A percentile compares a stretch with the other conserved stretches of the same genome.
These are phyloP conservation scores for Eutrema heterophyllum DNA, from an alignment of 345 rosid genomes.

Conservation along the genomic window DNA sequence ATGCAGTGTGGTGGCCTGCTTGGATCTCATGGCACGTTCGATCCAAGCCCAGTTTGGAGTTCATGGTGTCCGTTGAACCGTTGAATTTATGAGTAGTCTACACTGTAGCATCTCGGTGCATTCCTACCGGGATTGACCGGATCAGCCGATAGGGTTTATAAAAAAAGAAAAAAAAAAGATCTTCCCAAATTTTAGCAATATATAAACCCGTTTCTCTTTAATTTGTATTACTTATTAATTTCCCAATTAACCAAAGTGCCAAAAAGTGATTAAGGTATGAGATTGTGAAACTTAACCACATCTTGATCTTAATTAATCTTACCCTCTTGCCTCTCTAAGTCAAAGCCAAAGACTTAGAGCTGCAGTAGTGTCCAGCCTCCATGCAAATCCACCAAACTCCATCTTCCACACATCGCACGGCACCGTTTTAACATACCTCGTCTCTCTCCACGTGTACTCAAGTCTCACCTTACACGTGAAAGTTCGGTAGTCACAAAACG, in stretches of 20 bases:
- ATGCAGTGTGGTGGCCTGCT: no score
- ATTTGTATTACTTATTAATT: slow-evolving; percentile 1
- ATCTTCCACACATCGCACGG: slow-evolving; percentile 62
- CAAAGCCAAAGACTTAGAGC: slow-evolving; percentile 46
- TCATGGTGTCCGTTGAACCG: no score
- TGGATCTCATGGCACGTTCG: no score
- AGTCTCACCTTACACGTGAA: slow-evolving; percentile 47
- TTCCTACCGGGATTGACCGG: no score
- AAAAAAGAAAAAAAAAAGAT: no score
- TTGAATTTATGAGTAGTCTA: no score
- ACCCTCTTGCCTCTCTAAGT: neutral
- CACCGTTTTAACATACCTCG: slow-evolving; percentile 30
- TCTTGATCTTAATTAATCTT: slow-evolving; percentile 3
- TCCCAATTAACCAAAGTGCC: neutral
- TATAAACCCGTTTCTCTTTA: neutral
- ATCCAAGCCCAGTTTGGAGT: no score
- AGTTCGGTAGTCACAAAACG: slow-evolving; percentile 12
- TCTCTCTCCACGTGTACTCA: slow-evolving; percentile 32
- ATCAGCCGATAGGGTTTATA: no score
- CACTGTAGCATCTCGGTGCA: no score
- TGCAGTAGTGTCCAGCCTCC: slow-evolving; percentile 56
- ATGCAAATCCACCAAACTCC: slow-evolving; percentile 56
- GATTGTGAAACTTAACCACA: neutral
- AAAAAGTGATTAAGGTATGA: neutral
- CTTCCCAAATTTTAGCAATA: slow-evolving; percentile 1